Base-by-base conservation (phyloP, 352 stramenopile species). In the Plasmopara viticola region DNA sequence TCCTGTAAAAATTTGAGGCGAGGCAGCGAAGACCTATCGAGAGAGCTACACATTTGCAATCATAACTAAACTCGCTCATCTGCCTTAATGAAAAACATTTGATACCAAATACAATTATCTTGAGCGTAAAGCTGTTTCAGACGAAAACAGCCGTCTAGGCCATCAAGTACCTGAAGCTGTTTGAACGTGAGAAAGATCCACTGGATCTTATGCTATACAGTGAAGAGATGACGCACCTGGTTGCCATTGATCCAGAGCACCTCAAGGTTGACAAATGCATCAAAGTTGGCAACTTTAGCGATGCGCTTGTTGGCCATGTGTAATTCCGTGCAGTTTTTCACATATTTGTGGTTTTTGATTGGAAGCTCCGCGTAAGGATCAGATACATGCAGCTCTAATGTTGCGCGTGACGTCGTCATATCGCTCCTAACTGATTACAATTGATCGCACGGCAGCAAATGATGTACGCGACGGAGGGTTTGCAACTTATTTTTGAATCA, bases 231-330 rank as follows among this genome's bases (percentile, higher is more conserved):
- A 42, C 34, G 9, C 2, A 95, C 71, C 55, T 84, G 58, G 38
- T 96, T 96, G 46, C 77, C 65, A 63, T 95, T 96, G 43, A 96
- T 63, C 87, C 87, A 96, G 9, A 96, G 70, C 31, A 89, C 71
- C 57, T 96, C 86, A 6, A 96, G 65, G 53, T 91, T 95, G 18
- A 92, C 79, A 50, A 96, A 96, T 2, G 59, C 60, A 10, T 96
- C 84, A 48, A 96, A 94, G 48, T 90, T 73, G 9, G 66, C 80
- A 39, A 96, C 56, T 53, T 80, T 69, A 17, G 89, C 74, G 60
- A 96, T 95, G 20, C 62, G 58, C 33, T 85, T 84, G 47, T 84
- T 72, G 4, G 77, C 70, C 48, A 96, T 57, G 58, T 94, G 86
- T 40, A 96, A 48, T 59, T 96, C 87, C 6, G 72, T 89, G 64